Conservation (phyloP, 768 basidiomycete genomes). For the Suillus weaverae region DNA sequence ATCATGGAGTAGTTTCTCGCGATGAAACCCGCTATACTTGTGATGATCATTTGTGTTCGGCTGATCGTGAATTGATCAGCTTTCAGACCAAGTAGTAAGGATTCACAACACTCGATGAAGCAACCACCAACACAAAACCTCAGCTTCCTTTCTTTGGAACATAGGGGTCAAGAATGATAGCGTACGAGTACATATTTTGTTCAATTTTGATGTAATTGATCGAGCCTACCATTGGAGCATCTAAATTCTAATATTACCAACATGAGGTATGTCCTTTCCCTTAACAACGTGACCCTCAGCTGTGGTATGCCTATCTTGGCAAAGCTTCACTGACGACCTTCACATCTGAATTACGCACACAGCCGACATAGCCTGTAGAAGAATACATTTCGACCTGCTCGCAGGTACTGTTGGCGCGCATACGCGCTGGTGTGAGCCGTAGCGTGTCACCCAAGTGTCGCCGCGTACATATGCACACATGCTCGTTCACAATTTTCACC, state of each 20-base stretch:
- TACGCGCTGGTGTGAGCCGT: constrained; percentile 37
- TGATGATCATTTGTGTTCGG: background rate
- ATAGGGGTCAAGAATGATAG: constrained; percentile 48
- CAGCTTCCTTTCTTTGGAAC: constrained; percentile 47
- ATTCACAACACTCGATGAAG: constrained; percentile 42
- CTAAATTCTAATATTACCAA: constrained; percentile 31
- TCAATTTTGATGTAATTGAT: constrained; percentile 14
- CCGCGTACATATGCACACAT: constrained; percentile 50
- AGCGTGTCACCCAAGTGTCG: constrained; percentile 30
- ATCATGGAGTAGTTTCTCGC: background rate
- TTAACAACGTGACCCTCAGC: background rate
- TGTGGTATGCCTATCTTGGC: background rate
- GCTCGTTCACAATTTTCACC: constrained; percentile 45
- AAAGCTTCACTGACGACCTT: background rate
- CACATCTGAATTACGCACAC: background rate
- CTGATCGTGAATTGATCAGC: background rate
- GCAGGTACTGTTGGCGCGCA: constrained; percentile 30
- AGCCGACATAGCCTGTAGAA: background rate
- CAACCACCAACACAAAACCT: constrained; percentile 52
- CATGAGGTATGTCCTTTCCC: constrained; percentile 21
- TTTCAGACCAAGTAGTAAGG: background rate
- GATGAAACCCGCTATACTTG: background rate
- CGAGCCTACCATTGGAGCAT: constrained; percentile 32
- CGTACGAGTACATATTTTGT: constrained; percentile 45
- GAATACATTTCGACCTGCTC: constrained; percentile 12